Evolutionary conservation across 192 early-diverging fungal genomes (phyloP).

Genomic region (Linnemannia schmuckeri): DNA sequence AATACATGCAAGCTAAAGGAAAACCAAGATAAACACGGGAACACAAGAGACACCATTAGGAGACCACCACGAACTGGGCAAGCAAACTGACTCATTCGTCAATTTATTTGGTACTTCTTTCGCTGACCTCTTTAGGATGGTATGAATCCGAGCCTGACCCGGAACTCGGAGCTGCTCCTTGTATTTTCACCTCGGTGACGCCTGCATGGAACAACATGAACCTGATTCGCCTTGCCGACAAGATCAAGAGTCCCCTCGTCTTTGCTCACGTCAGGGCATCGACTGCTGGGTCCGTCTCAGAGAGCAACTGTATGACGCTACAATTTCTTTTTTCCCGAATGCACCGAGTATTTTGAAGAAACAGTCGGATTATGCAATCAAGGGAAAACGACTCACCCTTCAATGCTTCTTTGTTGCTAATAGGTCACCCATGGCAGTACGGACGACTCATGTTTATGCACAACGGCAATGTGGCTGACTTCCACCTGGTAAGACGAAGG

Average conservation of each 20-base stretch:
- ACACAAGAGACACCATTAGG: neutral
- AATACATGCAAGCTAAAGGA: neutral
- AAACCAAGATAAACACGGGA: neutral
- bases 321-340: neutral
- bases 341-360: neutral
- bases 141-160: constrained; percentile 72
- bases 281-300: constrained; percentile 79
- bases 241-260: constrained; percentile 78
- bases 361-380: neutral
- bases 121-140: constrained; percentile 59
- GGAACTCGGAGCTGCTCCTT: constrained; percentile 64
- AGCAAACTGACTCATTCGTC: neutral
- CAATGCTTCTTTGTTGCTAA: neutral
- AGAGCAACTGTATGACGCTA: constrained; percentile 75
- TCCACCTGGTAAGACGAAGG: constrained; percentile 61
- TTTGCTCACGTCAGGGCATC: constrained; percentile 87
- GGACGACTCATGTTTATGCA: constrained; percentile 89
- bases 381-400: neutral
- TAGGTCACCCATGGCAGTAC: constrained; percentile 73
- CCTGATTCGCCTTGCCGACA: constrained; percentile 79
- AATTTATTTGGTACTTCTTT: neutral
- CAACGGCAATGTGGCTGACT: constrained; percentile 79
- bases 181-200: constrained; percentile 86
- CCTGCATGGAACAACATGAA: constrained; percentile 89
- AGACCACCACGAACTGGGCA: neutral